Percentiles rank a stretch among this genome's conserved stretches.
Conservation (phyloP, 1,284 basidiomycete genomes). For the Ceratobasidium sp. region DNA sequence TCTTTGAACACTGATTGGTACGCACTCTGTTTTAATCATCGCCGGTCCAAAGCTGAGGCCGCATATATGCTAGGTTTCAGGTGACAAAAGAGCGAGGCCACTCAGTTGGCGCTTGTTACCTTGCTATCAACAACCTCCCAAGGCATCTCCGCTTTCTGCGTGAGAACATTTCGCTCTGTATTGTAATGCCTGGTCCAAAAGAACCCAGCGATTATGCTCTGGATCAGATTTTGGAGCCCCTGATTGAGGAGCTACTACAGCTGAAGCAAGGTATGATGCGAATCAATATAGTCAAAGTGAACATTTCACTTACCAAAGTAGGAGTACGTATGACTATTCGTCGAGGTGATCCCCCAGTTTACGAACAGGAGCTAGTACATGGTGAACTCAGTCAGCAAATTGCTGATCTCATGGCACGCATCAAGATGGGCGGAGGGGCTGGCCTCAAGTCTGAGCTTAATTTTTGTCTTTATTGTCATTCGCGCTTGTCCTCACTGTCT, state of each 20-base stretch:
- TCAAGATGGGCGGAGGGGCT: constrained; percentile 37
- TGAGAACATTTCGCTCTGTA: constrained; percentile 25
- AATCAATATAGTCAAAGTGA: too few species aligned
- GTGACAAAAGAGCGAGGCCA: constrained; percentile 21
- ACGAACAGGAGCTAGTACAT: neutral
- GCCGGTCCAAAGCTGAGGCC: too few species aligned
- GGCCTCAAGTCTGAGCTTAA: constrained; percentile 16
- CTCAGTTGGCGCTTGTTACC: constrained; percentile 30
- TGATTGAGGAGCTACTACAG: constrained; percentile 25
- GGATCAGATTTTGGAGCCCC: constrained; percentile 17
- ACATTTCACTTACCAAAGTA: too few species aligned
- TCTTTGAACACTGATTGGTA: constrained; percentile 30
- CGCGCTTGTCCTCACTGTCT: neutral
- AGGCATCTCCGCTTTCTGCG: constrained; percentile 15
- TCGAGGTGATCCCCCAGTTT: constrained; percentile 9
- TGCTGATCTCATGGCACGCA: constrained; percentile 26
- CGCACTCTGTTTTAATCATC: neutral
- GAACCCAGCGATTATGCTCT: constrained; percentile 16
- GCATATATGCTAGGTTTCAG: constrained; percentile 24
- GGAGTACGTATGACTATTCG: neutral
- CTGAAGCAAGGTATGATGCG: constrained; percentile 28
- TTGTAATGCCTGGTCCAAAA: constrained; percentile 35
- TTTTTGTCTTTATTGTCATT: constrained; percentile 24
- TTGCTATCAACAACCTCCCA: constrained; percentile 33
- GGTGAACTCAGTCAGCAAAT: constrained; percentile 10